These are phyloP conservation scores for Pythium brassicae DNA, from an alignment of 352 stramenopile species.

Conservation along the genomic window DNA sequence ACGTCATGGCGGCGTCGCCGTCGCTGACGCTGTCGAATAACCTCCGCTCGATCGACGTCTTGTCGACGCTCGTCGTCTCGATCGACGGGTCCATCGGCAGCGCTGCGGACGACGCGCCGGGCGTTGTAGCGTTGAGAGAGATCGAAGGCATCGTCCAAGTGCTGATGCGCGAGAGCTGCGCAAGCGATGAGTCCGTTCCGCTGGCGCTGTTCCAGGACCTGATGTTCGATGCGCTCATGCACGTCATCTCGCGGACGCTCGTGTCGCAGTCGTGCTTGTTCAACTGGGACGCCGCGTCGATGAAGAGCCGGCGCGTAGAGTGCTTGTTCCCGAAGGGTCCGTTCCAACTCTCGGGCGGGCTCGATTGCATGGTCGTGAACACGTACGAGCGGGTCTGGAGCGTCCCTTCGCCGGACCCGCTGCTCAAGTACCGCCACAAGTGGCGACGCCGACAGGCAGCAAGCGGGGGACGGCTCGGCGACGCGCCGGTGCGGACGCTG, in stretches of 20 bases:
- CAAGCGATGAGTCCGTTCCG: constrained; percentile 6
- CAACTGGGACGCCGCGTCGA: constrained; percentile 44
- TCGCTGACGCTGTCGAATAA: constrained; percentile 48
- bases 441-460: constrained; percentile 52
- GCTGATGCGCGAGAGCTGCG: constrained; percentile 14
- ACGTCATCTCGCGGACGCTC: constrained; percentile 67
- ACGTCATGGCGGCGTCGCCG: constrained; percentile 34
- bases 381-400: constrained; percentile 82
- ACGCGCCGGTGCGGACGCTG: constrained; percentile 36
- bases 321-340: constrained; percentile 66
- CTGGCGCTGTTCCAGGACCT: constrained; percentile 50
- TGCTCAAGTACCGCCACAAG: constrained; percentile 78
- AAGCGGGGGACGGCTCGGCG: not conserved
- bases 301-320: constrained; percentile 34
- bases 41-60: constrained; percentile 37
- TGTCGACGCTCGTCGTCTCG: constrained; percentile 46
- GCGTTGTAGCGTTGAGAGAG: not conserved
- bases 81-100: constrained; percentile 31
- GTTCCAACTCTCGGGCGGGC: constrained; percentile 55
- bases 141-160: constrained; percentile 23
- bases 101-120: not conserved
- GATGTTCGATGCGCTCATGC: constrained; percentile 72
- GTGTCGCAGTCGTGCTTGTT: constrained; percentile 27
- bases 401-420: constrained; percentile 67
- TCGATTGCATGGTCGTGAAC: constrained; percentile 70